Evolutionary conservation across 75 land plant genomes (phyloP), one percentile per base, ranked within the genome.

Genomic region (Adiantum capillusveneris): DNA sequence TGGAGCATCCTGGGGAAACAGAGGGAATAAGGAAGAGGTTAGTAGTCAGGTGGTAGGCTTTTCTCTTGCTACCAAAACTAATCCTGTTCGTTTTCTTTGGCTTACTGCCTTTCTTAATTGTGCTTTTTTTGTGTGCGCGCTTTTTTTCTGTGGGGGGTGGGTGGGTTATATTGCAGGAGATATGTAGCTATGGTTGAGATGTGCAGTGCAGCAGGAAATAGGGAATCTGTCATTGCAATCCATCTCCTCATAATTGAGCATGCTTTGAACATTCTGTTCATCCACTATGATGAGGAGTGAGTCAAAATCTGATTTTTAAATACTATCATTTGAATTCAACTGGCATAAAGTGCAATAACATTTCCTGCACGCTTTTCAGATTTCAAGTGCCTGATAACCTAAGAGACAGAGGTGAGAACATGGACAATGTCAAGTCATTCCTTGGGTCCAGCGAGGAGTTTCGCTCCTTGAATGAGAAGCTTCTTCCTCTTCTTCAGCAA

Each of bases 101-200:
- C 7, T 16, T 34, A 28, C 1, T 5, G 12, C 3, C 50, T n/a
- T 28, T 44, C 13, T 24, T 13, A 63, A 36, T 57, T 19, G 29
- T 67, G n/a, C 19, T 31, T 12, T 42, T n/a, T n/a, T n/a, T n/a
- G n/a, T n/a, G n/a, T n/a, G n/a, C n/a, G n/a, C n/a, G n/a, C n/a
- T n/a, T n/a, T n/a, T n/a, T n/a, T n/a, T n/a, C n/a, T n/a, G n/a
- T n/a, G n/a, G n/a, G n/a, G n/a, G n/a, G n/a, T n/a, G n/a, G n/a
- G n/a, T n/a, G n/a, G n/a, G n/a, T n/a, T 34, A 12, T 20, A 30
- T 44, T 60, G 19, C 84, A 91, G 97, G 89, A 84, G 97, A 46
- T 80, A 80, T 64, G 55, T 92, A 69, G 97, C 94, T n/a, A 85
- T 88, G 94, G 68, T 84, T 25, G 97, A 78, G 48, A 88, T 92